phyloP scores from a whole-genome alignment of 1,284 basidiomycete species.

The Tetrapyrgos nigripes region DNA sequence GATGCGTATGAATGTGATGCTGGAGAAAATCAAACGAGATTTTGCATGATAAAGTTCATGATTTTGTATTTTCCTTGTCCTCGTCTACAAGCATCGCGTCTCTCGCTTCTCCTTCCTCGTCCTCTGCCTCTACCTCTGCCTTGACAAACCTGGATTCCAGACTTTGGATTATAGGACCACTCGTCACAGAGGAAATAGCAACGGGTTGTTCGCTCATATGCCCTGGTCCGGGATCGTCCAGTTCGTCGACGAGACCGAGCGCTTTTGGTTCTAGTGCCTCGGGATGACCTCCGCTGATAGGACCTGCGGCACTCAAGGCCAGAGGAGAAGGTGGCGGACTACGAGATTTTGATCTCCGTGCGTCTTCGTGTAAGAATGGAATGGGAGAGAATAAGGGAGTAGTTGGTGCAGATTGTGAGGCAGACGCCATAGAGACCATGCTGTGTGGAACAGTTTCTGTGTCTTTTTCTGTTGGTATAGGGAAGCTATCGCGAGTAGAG shows the following conservation, averaged over 20 bases:
- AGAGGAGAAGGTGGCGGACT: constrained; percentile 80
- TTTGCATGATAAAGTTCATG: constrained; percentile 35
- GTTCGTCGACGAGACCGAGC: constrained; percentile 80
- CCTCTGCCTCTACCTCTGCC: constrained; percentile 35
- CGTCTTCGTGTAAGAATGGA: constrained; percentile 81
- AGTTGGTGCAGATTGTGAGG: constrained; percentile 59
- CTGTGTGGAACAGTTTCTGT: constrained; percentile 40
- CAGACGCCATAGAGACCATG: constrained; percentile 48
- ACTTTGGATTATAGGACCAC: constrained; percentile 56
- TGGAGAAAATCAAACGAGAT: constrained; percentile 77
- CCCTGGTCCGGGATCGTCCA: constrained; percentile 81
- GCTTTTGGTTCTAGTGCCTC: constrained; percentile 52
- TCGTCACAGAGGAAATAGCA: constrained; percentile 71
- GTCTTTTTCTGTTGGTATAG: constrained; percentile 52
- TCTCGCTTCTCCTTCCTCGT: constrained; percentile 34
- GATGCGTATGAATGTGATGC: constrained; percentile 77
- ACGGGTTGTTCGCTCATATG: constrained; percentile 83
- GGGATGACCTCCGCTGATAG: constrained; percentile 31
- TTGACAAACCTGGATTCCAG: constrained; percentile 73
- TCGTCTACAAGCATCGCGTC: constrained; percentile 57
- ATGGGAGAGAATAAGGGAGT: constrained; percentile 87
- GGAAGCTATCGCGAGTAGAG: constrained; percentile 77
- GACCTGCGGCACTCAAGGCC: constrained; percentile 46
- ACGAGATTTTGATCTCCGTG: constrained; percentile 72
- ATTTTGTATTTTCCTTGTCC: constrained; percentile 61